Evolutionary conservation across 1,284 basidiomycete genomes (phyloP).

Genomic region (Coniophora puteana): DNA sequence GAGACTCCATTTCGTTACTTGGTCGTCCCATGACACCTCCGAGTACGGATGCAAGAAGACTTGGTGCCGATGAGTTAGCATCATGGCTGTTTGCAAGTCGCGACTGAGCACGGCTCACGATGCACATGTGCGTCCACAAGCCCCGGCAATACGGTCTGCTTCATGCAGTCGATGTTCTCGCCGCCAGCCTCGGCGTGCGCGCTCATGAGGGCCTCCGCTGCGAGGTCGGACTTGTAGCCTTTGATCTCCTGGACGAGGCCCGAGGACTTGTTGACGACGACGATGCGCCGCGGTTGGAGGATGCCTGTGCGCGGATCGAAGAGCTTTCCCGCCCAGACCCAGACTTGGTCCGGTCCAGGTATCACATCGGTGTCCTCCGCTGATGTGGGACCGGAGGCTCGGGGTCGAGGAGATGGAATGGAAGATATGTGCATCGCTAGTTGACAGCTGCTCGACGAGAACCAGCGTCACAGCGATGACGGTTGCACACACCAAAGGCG

Average conservation of each 20-base stretch:
- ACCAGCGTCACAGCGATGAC: conserved; percentile 1
- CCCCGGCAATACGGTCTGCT: conserved; percentile 53
- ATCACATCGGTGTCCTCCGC: no score
- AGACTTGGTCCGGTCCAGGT: conserved; percentile 4
- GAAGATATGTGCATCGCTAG: not conserved
- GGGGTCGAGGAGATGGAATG: not conserved
- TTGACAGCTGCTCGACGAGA: not conserved
- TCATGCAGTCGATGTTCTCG: conserved; percentile 47
- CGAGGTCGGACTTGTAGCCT: conserved; percentile 8
- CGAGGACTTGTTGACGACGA: conserved; percentile 32
- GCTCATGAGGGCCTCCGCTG: conserved; percentile 29
- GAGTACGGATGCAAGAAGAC: conserved; percentile 62
- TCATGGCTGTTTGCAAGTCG: not conserved
- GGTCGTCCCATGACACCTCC: conserved; percentile 60
- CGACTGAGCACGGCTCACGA: conserved; percentile 33
- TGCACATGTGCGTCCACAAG: conserved; percentile 70
- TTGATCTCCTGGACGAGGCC: conserved; percentile 34
- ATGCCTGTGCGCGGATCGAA: conserved; percentile 36
- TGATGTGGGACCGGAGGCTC: no score
- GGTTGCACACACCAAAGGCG: conserved; percentile 1
- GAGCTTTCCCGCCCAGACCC: conserved; percentile 35
- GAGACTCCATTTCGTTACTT: conserved; percentile 55
- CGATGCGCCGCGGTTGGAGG: conserved; percentile 29
- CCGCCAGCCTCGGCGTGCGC: conserved; percentile 18
- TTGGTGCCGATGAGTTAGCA: conserved; percentile 18